A percentile compares a stretch with the other conserved stretches of the same genome.
These are phyloP conservation scores for Gillenia trifoliata DNA, from an alignment of 306 rosid genomes.

Conservation along the genomic window DNA sequence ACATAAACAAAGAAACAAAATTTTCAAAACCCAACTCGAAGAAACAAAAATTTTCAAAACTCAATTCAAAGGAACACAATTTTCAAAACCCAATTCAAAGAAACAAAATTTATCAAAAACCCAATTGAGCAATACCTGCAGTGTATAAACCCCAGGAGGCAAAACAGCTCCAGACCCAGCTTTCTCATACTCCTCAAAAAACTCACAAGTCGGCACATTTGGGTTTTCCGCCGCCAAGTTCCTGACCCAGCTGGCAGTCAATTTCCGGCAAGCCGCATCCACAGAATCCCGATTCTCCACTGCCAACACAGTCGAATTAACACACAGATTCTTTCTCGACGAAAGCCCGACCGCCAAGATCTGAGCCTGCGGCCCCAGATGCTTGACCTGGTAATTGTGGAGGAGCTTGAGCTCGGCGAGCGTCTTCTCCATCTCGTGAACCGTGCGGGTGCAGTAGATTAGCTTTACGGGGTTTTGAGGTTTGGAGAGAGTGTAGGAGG, in stretches of 20 bases:
- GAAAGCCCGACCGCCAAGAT: conserved; percentile 77
- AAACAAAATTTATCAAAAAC: neutral
- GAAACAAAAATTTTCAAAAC: neutral
- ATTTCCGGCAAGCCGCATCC: conserved; percentile 76
- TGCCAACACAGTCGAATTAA: conserved; percentile 49
- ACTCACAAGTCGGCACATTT: conserved; percentile 50
- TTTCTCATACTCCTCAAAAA: conserved; percentile 71
- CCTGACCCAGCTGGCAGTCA: conserved; percentile 90
- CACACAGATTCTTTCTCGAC: conserved; percentile 79
- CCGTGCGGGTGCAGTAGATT: conserved; percentile 91
- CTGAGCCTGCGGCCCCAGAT: conserved; percentile 55
- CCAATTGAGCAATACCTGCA: conserved; percentile 48
- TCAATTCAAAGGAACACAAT: neutral
- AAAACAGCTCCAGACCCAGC: conserved; percentile 63
- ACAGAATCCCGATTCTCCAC: conserved; percentile 81
- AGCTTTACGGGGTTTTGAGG: conserved; percentile 74
- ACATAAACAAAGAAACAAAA: neutral
- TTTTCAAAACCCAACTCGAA: neutral
- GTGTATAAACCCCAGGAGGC: conserved; percentile 84
- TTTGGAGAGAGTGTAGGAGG: conserved; percentile 73
- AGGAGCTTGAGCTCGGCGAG: conserved; percentile 76
- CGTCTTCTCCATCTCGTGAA: conserved; percentile 97
- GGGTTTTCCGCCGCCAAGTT: conserved; percentile 68
- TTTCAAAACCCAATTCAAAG: neutral
- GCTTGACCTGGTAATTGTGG: conserved; percentile 55